Evolutionary conservation across 2,329 filamentous ascomycete species (phyloP).

Genomic region (Raffaelea ambrosiae): DNA sequence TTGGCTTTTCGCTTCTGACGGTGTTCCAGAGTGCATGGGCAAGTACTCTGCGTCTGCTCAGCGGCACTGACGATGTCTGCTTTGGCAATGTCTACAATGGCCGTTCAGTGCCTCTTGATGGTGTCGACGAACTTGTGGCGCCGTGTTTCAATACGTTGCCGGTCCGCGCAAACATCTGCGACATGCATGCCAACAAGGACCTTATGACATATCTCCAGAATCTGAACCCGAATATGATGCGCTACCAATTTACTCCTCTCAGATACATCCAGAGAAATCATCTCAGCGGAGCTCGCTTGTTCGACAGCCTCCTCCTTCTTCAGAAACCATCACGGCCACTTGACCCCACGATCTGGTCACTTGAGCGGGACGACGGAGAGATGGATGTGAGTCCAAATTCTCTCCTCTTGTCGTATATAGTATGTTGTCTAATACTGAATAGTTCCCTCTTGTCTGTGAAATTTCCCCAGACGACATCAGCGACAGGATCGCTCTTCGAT

Average conservation of each 20-base stretch:
- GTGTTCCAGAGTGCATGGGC: constrained; percentile 68
- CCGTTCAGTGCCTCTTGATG: constrained; percentile 56
- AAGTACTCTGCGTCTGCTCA: constrained; percentile 48
- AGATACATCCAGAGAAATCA: constrained; percentile 55
- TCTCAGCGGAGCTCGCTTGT: constrained; percentile 46
- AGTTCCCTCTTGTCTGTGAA: constrained; percentile 69
- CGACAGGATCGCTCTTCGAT: constrained; percentile 46
- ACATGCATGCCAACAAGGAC: constrained; percentile 40
- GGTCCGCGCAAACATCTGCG: constrained; percentile 48
- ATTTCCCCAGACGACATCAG: constrained; percentile 46
- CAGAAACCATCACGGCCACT: constrained; percentile 57
- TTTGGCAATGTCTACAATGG: constrained; percentile 85
- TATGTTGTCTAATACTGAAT: background rate
- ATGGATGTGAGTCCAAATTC: constrained; percentile 52
- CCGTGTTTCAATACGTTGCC: constrained; percentile 91
- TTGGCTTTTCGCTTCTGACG: constrained; percentile 56
- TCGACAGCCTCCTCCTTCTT: constrained; percentile 73
- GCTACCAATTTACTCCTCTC: constrained; percentile 67
- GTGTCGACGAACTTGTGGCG: constrained; percentile 65
- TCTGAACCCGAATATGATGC: constrained; percentile 47
- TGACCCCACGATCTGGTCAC: constrained; percentile 44
- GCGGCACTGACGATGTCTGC: constrained; percentile 58
- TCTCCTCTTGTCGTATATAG: background rate
- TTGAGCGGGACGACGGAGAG: constrained; percentile 46
- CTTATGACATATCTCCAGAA: constrained; percentile 24